Base-by-base conservation (phyloP, 805 yeast genomes). In the Starmerella kuoi region DNA sequence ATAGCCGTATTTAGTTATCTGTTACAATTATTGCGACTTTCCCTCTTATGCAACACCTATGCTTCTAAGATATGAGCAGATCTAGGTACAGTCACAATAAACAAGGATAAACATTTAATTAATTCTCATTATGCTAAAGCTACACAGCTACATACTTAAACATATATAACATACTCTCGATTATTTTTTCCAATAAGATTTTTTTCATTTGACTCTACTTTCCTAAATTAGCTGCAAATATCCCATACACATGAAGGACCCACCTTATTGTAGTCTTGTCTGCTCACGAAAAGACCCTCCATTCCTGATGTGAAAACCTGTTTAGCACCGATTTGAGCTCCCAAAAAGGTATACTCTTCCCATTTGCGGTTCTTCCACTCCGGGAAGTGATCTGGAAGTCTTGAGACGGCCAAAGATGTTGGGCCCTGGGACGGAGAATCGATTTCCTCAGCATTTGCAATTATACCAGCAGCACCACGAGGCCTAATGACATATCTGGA, bases 201-300 rank as follows among this genome's bases (percentile, higher is more conserved):
- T n/a, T n/a, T n/a, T n/a, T n/a, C n/a, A n/a, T n/a, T n/a, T n/a
- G n/a, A n/a, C n/a, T n/a, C n/a, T n/a, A n/a, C n/a, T n/a, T n/a
- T n/a, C n/a, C n/a, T n/a, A n/a, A n/a, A 25, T 25, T 19, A 51
- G 12, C 31, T 39, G 30, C 47, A 55, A 17, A 60, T 51, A 44
- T 77, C 83, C 95, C 95, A 86, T 36, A 86, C 70, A 25, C 82
- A 76, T 47, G 73, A 67, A 15, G 96, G 95, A 0, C 96, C 96
- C 37, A 66, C 69, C 50, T 78, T 86, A 49, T 74, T 75, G 59
- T 85, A 87, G 38, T 73, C 76, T 28, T 76, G 82, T 49, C 74
- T 70, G 37, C 77, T 75, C 21, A 85, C 68, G 59, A 74, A 86
- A 28, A 58, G 57, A 33, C 80, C 86, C 44, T 76, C 79, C 43